Evolutionary conservation across 352 stramenopile genomes (phyloP).

Genomic region (Saprolegnia diclina): DNA sequence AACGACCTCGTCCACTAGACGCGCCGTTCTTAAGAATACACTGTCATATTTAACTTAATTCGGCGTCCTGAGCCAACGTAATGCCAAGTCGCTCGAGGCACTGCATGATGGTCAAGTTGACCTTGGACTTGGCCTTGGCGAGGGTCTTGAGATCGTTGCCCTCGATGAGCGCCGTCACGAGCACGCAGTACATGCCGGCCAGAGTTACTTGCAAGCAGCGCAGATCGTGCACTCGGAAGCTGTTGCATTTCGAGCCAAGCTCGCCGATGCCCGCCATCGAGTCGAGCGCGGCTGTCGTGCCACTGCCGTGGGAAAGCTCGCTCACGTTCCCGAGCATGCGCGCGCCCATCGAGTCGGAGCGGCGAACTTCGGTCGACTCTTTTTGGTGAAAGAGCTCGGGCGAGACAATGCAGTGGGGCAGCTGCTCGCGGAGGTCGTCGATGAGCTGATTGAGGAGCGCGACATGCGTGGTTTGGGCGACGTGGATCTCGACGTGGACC

Average conservation of each 20-base stretch:
- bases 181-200: constrained; percentile 12
- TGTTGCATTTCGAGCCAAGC: not conserved
- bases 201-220: constrained; percentile 16
- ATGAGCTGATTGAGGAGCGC: constrained; percentile 40
- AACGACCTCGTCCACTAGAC: constrained; percentile 53
- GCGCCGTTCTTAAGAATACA: not conserved
- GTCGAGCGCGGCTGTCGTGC: not conserved
- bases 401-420: constrained; percentile 20
- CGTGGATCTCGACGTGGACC: constrained; percentile 35
- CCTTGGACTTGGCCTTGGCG: constrained; percentile 15
- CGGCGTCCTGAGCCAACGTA: not conserved
- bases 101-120: constrained; percentile 17
- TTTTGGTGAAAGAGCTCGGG: constrained; percentile 9
- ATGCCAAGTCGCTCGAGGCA: constrained; percentile 2
- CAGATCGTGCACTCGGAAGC: constrained; percentile 5
- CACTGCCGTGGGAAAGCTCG: not conserved
- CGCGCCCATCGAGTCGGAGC: not conserved
- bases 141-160: constrained; percentile 1
- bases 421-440: constrained; percentile 26
- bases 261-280: constrained; percentile 5
- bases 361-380: not conserved
- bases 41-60: constrained; percentile 3
- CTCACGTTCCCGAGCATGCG: not conserved
- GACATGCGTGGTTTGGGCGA: constrained; percentile 33
- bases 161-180: constrained; percentile 6